A percentile compares a stretch with the other conserved stretches of the same genome.
Evolutionary conservation across 805 yeast genomes (phyloP).

Genomic region (Saccharomycopsis vini): DNA sequence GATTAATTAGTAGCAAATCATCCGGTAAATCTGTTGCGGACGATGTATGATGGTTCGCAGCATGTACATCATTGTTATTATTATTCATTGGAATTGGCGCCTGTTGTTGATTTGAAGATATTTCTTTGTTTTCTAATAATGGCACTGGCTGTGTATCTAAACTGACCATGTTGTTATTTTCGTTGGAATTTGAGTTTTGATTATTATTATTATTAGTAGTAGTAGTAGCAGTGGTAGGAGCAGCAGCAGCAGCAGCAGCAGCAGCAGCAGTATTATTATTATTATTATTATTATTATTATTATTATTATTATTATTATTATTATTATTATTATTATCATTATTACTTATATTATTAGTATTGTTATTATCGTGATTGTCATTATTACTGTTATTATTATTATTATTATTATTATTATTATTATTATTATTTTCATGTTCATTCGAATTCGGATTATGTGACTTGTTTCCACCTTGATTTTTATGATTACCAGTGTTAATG

Average conservation of each 20-base stretch:
- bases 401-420: conserved; percentile 9
- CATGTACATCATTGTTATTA: too few relatives aligned
- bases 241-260: neutral
- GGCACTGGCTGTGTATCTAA: neutral
- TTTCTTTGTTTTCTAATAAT: too few relatives aligned
- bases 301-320: neutral
- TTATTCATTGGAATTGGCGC: too few relatives aligned
- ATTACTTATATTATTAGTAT: neutral
- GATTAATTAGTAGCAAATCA: too few relatives aligned
- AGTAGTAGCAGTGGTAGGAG: too few relatives aligned
- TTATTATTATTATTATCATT: neutral
- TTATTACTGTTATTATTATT: conserved; percentile 24
- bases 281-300: neutral
- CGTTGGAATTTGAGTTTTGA: neutral
- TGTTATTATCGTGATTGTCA: conserved; percentile 21
- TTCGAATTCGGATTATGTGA: too few relatives aligned
- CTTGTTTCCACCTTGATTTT: too few relatives aligned
- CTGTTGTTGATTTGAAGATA: too few relatives aligned
- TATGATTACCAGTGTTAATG: too few relatives aligned
- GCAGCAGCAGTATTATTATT: neutral
- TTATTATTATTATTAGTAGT: too few relatives aligned
- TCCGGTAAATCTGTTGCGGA: too few relatives aligned
- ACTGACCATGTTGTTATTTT: neutral
- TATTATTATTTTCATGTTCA: conserved; percentile 6
- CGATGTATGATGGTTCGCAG: too few relatives aligned